Evolutionary conservation across 106 monocot species (phyloP), one percentile per base, ranked within the genome.

Genomic region (Dendrobium catenatum): DNA sequence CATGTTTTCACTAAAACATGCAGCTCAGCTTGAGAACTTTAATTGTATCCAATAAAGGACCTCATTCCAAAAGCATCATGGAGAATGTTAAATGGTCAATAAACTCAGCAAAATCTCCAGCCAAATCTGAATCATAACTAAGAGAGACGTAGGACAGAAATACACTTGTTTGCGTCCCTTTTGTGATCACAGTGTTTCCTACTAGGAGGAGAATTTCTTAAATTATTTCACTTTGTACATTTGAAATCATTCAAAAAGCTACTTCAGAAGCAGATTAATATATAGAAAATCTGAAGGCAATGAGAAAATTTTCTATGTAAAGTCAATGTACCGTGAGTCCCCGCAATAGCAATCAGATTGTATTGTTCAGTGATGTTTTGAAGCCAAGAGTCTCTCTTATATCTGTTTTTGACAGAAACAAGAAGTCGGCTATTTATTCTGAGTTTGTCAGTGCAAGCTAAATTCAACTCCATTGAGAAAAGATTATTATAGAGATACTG

Each of bases 311-410:
- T 29, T 20, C 19, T 61, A 66, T 11, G 42, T 40, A 54, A 77
- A 55, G 46, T 44, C 29, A 4, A 51, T 31, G 15, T 83, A 88
- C 88, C 88, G 55, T 88, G 88, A 42, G 88, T 88, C 73, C 88
- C 85, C 78, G 85, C 82, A 59, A 88, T 67, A 82, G 88, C 85
- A 78, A 88, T 82, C 49, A 88, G 80, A 42, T 82, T 85, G 78
- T 73, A 78, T 1, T 77, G 49, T 55, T 82, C 80, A 29, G 88
- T 88, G 37, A 85, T 78, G 70, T 51, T 88, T 82, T 41, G 76
- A 56, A 88, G 80, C 88, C 88, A 88, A 51, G 24, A 41, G 77
- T 85, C 85, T 82, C 88, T 82, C 77, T 85, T 88, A 55, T 88
- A 88, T 85, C 88, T 88, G 86, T 67, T 33, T n/a, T 33, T 70